Evolutionary conservation across 176 grass and related monocot species (phyloP), one percentile per base, ranked within the genome.

Genomic region (Oryza australiensis): DNA sequence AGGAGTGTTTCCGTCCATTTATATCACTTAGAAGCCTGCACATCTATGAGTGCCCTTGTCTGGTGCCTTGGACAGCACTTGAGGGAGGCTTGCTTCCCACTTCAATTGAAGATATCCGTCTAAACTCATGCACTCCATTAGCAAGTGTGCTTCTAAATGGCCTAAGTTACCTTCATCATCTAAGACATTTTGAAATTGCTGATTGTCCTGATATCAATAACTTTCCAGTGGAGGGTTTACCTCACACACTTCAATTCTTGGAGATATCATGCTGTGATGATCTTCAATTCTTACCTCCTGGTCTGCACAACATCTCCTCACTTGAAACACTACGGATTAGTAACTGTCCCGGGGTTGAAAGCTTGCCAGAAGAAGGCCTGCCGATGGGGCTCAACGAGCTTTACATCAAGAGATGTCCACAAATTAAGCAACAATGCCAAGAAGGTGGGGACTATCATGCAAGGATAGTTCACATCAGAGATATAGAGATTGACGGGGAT

Each of bases 341-440:
- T 64, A 87, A 94, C 28, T 89, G 92, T 79, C 89, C 70, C 48
- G 82, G 74, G 64, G 82, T 91, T 72, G 41, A 81, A 88, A 79
- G 66, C 80, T 94, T 91, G 66, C 92, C 92, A 28, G 70, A 94
- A 73, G 72, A 87, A 80, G 92, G 92, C 64, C 72, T 94, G 28
- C 89, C 92, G 18, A 89, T 35, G 29, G 67, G 77, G 10, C 89
- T 91, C 70, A 86, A 86, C 26, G 89, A 94, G 72, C 89, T 94
- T 51, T 94, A 91, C 80, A 91, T 94, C 72, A 91, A 94, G 69
- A 30, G 81, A 69, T 94, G 92, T 32, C 92, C 89, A 37, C 59
- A 27, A 48, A 75, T 91, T 64, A 91, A 77, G 43, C 82, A 80
- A 77, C 75, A 60, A 29, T 91, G 92, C 71, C 65, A 81, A 88